Percentiles rank a stretch among this genome's conserved stretches.
Conservation (phyloP, 1,284 basidiomycete genomes). For the Bondarzewia mesenterica region DNA sequence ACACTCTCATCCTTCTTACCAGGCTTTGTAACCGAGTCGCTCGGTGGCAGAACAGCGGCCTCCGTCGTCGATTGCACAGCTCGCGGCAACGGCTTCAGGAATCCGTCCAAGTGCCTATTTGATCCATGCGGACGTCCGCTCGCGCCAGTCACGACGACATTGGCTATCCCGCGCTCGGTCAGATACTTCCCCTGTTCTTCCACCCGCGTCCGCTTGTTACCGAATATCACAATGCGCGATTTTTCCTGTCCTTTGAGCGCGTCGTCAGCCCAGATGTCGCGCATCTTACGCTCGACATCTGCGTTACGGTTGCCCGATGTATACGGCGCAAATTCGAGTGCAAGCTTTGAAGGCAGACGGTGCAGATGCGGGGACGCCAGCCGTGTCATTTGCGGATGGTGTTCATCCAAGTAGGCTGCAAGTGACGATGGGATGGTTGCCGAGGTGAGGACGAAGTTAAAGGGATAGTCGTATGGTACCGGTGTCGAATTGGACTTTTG, state of each 20-base stretch:
- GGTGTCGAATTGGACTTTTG: conserved; percentile 10
- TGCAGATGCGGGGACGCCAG: conserved; percentile 77
- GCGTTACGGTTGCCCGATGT: conserved; percentile 72
- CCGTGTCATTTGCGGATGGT: conserved; percentile 55
- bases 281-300: conserved; percentile 70
- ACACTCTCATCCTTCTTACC: conserved; percentile 8
- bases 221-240: conserved; percentile 72
- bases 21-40: neutral
- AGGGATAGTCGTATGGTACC: conserved; percentile 45
- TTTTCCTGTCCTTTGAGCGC: conserved; percentile 27
- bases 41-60: neutral
- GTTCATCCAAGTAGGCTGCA: conserved; percentile 49
- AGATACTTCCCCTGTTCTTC: conserved; percentile 51
- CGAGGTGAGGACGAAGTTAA: conserved; percentile 75
- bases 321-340: conserved; percentile 67
- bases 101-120: conserved; percentile 68
- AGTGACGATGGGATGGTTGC: conserved; percentile 82
- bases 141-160: conserved; percentile 54
- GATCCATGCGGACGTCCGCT: conserved; percentile 50
- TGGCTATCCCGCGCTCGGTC: conserved; percentile 50
- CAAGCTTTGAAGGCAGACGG: conserved; percentile 61
- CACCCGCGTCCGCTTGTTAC: conserved; percentile 68
- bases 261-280: conserved; percentile 71
- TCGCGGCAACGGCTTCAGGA: conserved; percentile 36
- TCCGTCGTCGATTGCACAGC: neutral